phyloP scores from a whole-genome alignment of 1,284 basidiomycete genomes.

The Sanghuangporus baumii region DNA sequence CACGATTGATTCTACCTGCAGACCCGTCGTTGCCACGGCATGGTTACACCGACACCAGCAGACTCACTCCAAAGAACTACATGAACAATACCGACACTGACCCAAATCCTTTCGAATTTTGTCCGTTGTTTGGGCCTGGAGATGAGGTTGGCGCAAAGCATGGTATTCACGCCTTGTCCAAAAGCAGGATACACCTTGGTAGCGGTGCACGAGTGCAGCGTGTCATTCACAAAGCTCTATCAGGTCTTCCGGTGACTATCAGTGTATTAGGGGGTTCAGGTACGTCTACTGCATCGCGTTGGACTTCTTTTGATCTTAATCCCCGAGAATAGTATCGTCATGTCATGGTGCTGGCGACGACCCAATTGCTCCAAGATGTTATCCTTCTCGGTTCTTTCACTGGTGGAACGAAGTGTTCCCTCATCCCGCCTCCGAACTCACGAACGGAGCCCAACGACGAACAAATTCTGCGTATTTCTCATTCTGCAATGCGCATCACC shows the following conservation, averaged over 20 bases:
- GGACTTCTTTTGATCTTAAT: background rate
- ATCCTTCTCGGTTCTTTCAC: conserved; percentile 85
- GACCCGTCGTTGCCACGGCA: conserved; percentile 28
- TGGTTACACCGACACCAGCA: conserved; percentile 36
- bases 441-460: conserved; percentile 87
- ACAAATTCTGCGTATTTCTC: conserved; percentile 91
- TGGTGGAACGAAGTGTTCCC: conserved; percentile 97
- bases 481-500: conserved; percentile 85
- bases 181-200: conserved; percentile 76
- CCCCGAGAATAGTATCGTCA: conserved; percentile 59
- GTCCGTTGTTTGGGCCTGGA: conserved; percentile 78
- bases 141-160: conserved; percentile 78
- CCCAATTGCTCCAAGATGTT: conserved; percentile 80
- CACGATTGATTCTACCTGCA: conserved; percentile 49
- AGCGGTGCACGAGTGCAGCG: conserved; percentile 81
- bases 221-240: conserved; percentile 79
- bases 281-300: conserved; percentile 32
- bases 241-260: conserved; percentile 85
- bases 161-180: conserved; percentile 69
- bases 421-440: conserved; percentile 90
- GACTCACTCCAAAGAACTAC: conserved; percentile 64
- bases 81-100: conserved; percentile 52
- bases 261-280: conserved; percentile 87
- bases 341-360: conserved; percentile 94
- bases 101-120: conserved; percentile 83